Percentiles rank a stretch among this genome's conserved stretches.
Evolutionary conservation across 2,329 filamentous ascomycete genomes (phyloP).

Genomic region (Cladosporium sp.): DNA sequence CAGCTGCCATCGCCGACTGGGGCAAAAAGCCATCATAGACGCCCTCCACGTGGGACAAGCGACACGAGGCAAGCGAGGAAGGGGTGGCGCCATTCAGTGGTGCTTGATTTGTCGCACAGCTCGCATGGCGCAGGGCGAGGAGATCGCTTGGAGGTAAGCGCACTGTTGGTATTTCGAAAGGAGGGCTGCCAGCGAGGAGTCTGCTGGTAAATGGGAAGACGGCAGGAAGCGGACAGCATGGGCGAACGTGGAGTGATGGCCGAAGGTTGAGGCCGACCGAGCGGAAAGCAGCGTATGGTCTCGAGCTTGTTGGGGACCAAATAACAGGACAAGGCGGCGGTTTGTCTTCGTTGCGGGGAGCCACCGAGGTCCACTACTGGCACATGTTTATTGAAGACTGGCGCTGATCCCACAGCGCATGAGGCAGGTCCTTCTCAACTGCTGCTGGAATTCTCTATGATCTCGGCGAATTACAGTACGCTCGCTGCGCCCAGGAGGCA

Average conservation of each 20-base stretch:
- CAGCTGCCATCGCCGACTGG: background rate
- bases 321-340: background rate
- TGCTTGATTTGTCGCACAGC: background rate
- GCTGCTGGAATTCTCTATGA: background rate
- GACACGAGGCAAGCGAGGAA: background rate
- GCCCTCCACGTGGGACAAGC: background rate
- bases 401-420: background rate
- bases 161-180: background rate
- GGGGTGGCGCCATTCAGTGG: background rate
- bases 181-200: background rate
- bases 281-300: background rate
- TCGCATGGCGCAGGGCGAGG: background rate
- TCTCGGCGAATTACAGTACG: background rate
- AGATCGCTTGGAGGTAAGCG: background rate
- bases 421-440: background rate
- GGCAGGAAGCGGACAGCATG: background rate
- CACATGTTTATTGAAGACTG: background rate
- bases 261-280: slow-evolving; percentile 8
- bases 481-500: background rate
- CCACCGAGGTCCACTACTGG: background rate
- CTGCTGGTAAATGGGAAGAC: background rate
- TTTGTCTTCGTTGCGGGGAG: background rate
- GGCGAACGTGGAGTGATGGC: slow-evolving; percentile 6
- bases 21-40: background rate
- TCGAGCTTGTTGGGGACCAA: background rate